phyloP scores from a whole-genome alignment of 2,329 filamentous ascomycete genomes.

The Fusarium floridanum region DNA sequence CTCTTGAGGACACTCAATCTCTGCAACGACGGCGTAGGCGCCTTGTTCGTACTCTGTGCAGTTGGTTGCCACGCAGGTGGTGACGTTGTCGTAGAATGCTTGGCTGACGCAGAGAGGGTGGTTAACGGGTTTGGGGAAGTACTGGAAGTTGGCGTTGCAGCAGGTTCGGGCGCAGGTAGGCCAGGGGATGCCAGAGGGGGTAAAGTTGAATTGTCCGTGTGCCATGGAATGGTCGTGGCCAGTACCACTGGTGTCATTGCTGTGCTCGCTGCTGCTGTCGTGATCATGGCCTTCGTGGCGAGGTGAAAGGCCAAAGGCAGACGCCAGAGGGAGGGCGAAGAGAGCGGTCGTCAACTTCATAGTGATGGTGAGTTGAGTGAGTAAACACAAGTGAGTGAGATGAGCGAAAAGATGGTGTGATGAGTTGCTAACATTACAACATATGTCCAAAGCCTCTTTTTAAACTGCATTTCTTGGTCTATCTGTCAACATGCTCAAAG shows the following conservation, averaged over 20 bases:
- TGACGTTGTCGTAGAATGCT: neutral
- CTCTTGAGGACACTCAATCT: neutral
- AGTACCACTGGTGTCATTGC: neutral
- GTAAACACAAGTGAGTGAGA: neutral
- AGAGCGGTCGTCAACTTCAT: neutral
- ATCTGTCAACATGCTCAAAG: neutral
- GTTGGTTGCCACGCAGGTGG: neutral
- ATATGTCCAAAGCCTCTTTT: neutral
- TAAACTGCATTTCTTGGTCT: neutral
- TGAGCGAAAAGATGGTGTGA: neutral
- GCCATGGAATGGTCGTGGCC: neutral
- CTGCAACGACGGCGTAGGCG: neutral
- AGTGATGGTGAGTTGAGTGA: neutral
- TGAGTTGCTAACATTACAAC: neutral
- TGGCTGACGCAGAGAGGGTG: neutral
- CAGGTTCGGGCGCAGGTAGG: neutral
- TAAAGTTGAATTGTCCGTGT: neutral
- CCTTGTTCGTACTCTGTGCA: neutral
- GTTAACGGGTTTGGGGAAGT: neutral
- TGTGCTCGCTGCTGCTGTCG: neutral
- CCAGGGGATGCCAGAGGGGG: neutral
- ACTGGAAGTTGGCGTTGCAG: neutral
- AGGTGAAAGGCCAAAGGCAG: neutral
- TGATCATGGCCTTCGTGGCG: neutral
- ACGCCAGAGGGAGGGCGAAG: neutral